Percentiles rank a stretch among this genome's conserved stretches.
These are phyloP conservation scores for Dioscorea dumetorum DNA, from an alignment of 106 monocot genomes.

Conservation along the genomic window DNA sequence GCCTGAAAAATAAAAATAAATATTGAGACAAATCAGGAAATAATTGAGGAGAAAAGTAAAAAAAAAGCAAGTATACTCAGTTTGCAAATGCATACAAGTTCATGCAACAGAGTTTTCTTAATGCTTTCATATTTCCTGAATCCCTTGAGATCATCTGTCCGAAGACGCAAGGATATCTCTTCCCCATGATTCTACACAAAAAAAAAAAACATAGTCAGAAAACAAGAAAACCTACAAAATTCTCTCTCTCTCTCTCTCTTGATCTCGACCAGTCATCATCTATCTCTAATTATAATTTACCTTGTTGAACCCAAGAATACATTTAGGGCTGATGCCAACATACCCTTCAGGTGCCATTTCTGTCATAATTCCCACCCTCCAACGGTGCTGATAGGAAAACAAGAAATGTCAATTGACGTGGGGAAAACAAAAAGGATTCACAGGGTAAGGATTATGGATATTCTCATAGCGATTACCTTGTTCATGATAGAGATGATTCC, in stretches of 20 bases:
- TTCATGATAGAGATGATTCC: constrained; percentile 98
- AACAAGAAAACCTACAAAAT: not conserved
- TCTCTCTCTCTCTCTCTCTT: not conserved
- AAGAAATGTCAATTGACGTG: not conserved
- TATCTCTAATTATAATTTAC: constrained; percentile 15
- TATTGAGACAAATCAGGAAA: not conserved
- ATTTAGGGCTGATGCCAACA: constrained; percentile 92
- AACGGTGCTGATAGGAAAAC: constrained; percentile 47
- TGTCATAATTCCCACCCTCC: constrained; percentile 93
- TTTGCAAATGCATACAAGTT: constrained; percentile 55
- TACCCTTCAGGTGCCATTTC: constrained; percentile 97
- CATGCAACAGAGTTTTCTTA: constrained; percentile 88
- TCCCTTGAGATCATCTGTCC: constrained; percentile 96
- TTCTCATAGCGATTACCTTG: constrained; percentile 40
- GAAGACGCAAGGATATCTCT: constrained; percentile 91
- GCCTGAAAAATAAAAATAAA: constrained; percentile 38
- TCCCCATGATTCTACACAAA: constrained; percentile 76
- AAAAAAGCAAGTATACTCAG: not conserved
- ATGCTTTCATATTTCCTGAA: constrained; percentile 96
- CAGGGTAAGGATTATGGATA: not conserved
- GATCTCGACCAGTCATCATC: no score
- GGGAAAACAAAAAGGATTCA: not conserved
- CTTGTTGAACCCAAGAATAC: constrained; percentile 91
- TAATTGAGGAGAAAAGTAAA: no score
- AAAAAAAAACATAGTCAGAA: not conserved